A percentile compares a stretch with the other conserved stretches of the same genome.
Conservation (phyloP, 371 early-diverging fungal species). For the Mucor plumbeus region DNA sequence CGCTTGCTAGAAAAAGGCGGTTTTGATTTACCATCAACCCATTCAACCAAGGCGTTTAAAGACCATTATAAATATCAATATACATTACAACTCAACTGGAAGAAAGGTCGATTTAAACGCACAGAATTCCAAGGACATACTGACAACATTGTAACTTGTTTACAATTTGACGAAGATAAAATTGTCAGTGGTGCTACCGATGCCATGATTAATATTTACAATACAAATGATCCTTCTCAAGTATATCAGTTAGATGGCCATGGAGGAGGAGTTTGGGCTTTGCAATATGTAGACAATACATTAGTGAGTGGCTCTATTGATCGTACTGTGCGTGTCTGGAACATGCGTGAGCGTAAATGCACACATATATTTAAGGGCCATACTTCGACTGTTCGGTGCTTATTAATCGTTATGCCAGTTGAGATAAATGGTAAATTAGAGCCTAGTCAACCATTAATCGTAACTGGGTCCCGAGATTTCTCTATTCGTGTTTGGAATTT, state of each 20-base stretch:
- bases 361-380: conserved; percentile 93
- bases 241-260: conserved; percentile 83
- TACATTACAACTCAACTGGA: conserved; percentile 69
- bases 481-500: conserved; percentile 94
- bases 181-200: conserved; percentile 94
- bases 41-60: conserved; percentile 40
- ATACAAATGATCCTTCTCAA: conserved; percentile 63
- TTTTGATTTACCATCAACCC: conserved; percentile 45
- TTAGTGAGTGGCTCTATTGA: conserved; percentile 98
- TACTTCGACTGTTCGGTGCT: conserved; percentile 93
- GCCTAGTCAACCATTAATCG: conserved; percentile 77
- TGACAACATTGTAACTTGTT: conserved; percentile 88
- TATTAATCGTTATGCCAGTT: conserved; percentile 83
- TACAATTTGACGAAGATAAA: conserved; percentile 92
- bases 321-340: conserved; percentile 96
- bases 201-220: conserved; percentile 85
- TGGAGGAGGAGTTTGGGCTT: conserved; percentile 98
- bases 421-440: conserved; percentile 59
- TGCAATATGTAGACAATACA: conserved; percentile 85
- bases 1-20: conserved; percentile 53
- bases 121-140: conserved; percentile 83
- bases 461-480: conserved; percentile 97
- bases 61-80: conserved; percentile 40
- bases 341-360: conserved; percentile 87
- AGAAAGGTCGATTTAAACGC: conserved; percentile 69